Evolutionary conservation across 176 grass and related monocot species (phyloP).

Genomic region (Elaeis guineensis): DNA sequence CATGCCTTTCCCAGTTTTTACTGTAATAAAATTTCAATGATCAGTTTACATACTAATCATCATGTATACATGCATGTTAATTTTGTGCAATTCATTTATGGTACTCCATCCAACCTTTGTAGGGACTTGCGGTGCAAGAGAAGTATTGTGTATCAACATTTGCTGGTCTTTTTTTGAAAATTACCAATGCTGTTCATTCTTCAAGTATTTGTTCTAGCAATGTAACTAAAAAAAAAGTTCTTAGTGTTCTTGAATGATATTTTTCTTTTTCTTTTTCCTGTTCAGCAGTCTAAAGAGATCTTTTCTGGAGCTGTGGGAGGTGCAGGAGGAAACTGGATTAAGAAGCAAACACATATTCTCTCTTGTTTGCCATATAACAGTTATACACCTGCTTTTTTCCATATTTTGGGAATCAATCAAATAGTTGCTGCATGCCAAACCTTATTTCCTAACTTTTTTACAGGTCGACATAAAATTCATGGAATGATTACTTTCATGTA

Average conservation of each 20-base stretch:
- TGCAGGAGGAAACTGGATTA: slow-evolving; percentile 95
- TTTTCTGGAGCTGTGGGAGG: slow-evolving; percentile 79
- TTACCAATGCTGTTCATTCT: slow-evolving; percentile 85
- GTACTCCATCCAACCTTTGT: no score
- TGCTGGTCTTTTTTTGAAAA: slow-evolving; percentile 44
- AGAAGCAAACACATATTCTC: slow-evolving; percentile 3
- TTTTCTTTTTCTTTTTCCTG: neutral
- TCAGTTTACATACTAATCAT: no score
- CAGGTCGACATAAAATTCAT: slow-evolving; percentile 81
- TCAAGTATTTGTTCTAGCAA: slow-evolving; percentile 27
- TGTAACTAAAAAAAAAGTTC: neutral
- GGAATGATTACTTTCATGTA: slow-evolving; percentile 86
- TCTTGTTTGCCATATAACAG: neutral
- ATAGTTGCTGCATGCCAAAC: slow-evolving; percentile 16
- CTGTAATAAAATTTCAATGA: no score
- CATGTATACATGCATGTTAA: no score
- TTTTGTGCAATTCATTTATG: no score
- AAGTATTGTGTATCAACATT: slow-evolving; percentile 39
- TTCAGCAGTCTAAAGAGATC: slow-evolving; percentile 67
- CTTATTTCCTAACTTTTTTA: slow-evolving; percentile 11
- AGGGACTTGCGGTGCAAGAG: slow-evolving; percentile 88
- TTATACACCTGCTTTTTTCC: neutral
- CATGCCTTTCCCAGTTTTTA: no score
- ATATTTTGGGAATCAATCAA: neutral
- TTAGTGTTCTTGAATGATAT: no score